These are phyloP conservation scores for Xylariaceae sp. DNA, from an alignment of 2,329 filamentous ascomycete genomes.

Conservation along the genomic window DNA sequence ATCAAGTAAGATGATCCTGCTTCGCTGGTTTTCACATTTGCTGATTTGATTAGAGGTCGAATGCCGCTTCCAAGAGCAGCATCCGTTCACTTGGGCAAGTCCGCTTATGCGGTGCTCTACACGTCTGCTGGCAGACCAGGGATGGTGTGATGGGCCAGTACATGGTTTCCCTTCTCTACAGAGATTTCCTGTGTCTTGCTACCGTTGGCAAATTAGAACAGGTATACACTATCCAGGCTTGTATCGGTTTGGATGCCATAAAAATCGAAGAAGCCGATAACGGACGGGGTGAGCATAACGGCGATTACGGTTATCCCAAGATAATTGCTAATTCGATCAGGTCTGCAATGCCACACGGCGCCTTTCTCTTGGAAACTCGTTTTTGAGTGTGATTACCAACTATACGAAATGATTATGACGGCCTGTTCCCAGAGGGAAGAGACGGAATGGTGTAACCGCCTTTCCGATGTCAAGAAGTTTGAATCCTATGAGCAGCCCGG, in stretches of 20 bases:
- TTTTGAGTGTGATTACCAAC: slow-evolving; percentile 70
- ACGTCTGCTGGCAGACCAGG: slow-evolving; percentile 75
- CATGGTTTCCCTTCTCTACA: slow-evolving; percentile 81
- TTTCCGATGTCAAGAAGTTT: slow-evolving; percentile 50
- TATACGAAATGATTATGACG: slow-evolving; percentile 82
- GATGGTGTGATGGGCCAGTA: slow-evolving; percentile 70
- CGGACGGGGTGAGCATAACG: slow-evolving; percentile 55
- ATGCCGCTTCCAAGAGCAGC: slow-evolving; percentile 55
- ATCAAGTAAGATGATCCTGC: slow-evolving; percentile 52
- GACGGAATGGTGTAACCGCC: slow-evolving; percentile 69
- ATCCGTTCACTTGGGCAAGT: slow-evolving; percentile 78
- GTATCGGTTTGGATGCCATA: slow-evolving; percentile 62
- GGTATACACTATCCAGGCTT: slow-evolving; percentile 69
- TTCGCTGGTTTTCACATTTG: neutral
- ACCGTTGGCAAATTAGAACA: slow-evolving; percentile 59
- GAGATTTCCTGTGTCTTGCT: slow-evolving; percentile 73
- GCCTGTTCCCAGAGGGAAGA: slow-evolving; percentile 81
- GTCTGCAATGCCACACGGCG: slow-evolving; percentile 80
- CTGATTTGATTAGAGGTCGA: slow-evolving; percentile 41
- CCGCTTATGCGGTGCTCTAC: slow-evolving; percentile 74
- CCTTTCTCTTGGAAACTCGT: slow-evolving; percentile 88
- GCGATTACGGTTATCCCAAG: neutral
- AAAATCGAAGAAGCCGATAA: slow-evolving; percentile 71
- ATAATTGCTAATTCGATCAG: slow-evolving; percentile 42
- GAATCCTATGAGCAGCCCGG: slow-evolving; percentile 46